These are phyloP conservation scores for Chlamydomonas reinhardtii DNA, from an alignment of 163 green algal genomes.

Conservation along the genomic window DNA sequence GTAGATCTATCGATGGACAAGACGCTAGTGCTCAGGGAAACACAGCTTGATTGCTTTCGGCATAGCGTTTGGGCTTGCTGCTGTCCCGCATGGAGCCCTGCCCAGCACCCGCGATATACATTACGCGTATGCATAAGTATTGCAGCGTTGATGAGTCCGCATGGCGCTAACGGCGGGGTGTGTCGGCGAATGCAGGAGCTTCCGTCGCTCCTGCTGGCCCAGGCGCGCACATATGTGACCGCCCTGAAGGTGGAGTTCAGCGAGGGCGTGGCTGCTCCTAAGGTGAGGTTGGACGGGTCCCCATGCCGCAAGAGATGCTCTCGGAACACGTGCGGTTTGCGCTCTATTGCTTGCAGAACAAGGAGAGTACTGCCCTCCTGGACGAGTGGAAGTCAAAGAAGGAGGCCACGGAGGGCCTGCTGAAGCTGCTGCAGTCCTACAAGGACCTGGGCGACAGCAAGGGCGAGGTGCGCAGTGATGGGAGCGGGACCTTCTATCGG, in stretches of 20 bases:
- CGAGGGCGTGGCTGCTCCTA: slow-evolving; percentile 60
- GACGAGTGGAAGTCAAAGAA: slow-evolving; percentile 64
- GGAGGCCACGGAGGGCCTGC: slow-evolving; percentile 60
- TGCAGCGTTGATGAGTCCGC: no score
- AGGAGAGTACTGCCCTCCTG: slow-evolving; percentile 56
- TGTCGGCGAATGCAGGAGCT: slow-evolving; percentile 48
- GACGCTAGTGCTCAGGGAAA: neutral
- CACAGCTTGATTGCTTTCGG: slow-evolving; percentile 12
- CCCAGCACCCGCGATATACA: neutral
- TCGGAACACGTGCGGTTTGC: slow-evolving; percentile 21
- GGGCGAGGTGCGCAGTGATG: slow-evolving; percentile 61
- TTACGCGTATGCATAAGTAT: neutral
- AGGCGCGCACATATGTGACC: slow-evolving; percentile 56
- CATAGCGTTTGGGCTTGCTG: no score
- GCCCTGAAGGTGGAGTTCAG: slow-evolving; percentile 63
- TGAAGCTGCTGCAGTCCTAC: slow-evolving; percentile 74
- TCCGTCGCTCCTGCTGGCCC: slow-evolving; percentile 43
- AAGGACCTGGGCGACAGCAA: slow-evolving; percentile 73
- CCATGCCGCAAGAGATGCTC: neutral
- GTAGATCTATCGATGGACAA: slow-evolving; percentile 10
- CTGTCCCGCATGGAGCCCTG: neutral
- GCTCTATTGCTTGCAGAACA: slow-evolving; percentile 12
- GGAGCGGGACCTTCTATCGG: neutral
- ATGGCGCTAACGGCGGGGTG: neutral
- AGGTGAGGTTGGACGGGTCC: slow-evolving; percentile 10